Evolutionary conservation across 2,329 filamentous ascomycete genomes (phyloP), one percentile per base, ranked within the genome.

Genomic region (Colletotrichum sp.): DNA sequence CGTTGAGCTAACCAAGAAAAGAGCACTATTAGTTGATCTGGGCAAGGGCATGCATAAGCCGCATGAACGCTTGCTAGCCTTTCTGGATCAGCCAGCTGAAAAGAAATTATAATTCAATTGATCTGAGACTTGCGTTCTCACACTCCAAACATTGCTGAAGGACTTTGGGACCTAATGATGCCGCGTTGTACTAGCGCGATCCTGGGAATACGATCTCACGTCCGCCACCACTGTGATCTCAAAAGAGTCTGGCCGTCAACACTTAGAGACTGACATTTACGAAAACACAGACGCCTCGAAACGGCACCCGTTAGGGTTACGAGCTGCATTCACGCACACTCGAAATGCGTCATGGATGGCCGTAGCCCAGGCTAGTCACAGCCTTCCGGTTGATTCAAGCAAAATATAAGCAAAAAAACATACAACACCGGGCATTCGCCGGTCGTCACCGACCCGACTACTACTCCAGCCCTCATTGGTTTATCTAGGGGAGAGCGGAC

Each of bases 311-410:
- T 9, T 5, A 18, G 16, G 16, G 18, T 6, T 5, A 6, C 6
- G 36, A 44, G 36, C 5, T 44, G 8, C 39, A 49, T 12, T 49
- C 7, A 49, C 18, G 36, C 16, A 49, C 5, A n/a, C 5, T 12
- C 39, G 7, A 0, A n/a, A 6, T 3, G 18, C 39, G 39, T 49
- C 39, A n/a, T 6, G 18, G 5, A n/a, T n/a, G 9, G 18, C 9
- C 39, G 18, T 49, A n/a, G 18, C 18, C 39, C 5, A n/a, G 5
- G 1, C 18, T 18, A 2, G 39, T 3, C 1, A 6, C 2, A n/a
- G 18, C 39, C 39, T n/a, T 44, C 18, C 9, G 5, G 39, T 49
- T 12, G 0, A 6, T 12, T n/a, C 39, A 12, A n/a, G 18, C 9
- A 49, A n/a, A 49, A n/a, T 3, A 10, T 0, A 49, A 49, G 39